Percentiles rank a stretch among this genome's conserved stretches.
Conservation (phyloP, 1,284 basidiomycete species). For the Chalciporus sp. region DNA sequence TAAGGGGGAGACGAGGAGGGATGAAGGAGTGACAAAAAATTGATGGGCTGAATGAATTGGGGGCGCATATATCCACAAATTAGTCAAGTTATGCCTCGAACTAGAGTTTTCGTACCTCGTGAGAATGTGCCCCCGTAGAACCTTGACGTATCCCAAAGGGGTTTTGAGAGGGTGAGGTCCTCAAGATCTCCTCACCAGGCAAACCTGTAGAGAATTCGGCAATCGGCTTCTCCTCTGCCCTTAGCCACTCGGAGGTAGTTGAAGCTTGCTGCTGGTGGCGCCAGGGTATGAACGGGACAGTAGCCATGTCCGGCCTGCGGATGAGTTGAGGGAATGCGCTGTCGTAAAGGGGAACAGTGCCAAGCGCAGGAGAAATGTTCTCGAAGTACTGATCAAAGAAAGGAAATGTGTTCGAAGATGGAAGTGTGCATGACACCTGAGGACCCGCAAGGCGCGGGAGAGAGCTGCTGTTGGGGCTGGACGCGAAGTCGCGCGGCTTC, state of each 20-base stretch:
- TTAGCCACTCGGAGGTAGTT: slow-evolving; percentile 27
- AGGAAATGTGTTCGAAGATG: slow-evolving; percentile 41
- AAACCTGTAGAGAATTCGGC: slow-evolving; percentile 23
- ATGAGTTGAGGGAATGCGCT: slow-evolving; percentile 32
- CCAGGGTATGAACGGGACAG: slow-evolving; percentile 19
- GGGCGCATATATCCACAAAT: slow-evolving; percentile 10
- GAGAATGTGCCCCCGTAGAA: slow-evolving; percentile 31
- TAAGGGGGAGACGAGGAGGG: slow-evolving; percentile 82
- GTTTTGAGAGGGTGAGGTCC: slow-evolving; percentile 29
- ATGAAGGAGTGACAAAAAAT: slow-evolving; percentile 79
- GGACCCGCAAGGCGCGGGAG: slow-evolving; percentile 34
- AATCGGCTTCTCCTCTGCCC: slow-evolving; percentile 24
- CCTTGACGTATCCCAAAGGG: slow-evolving; percentile 27
- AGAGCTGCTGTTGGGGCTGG: slow-evolving; percentile 33
- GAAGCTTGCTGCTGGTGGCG: slow-evolving; percentile 30
- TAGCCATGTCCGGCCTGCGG: slow-evolving; percentile 22
- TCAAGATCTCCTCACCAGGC: slow-evolving; percentile 28
- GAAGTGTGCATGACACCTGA: slow-evolving; percentile 34
- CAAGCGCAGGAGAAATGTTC: slow-evolving; percentile 38
- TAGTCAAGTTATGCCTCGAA: slow-evolving; percentile 27
- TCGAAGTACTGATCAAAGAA: slow-evolving; percentile 59
- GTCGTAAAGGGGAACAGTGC: slow-evolving; percentile 40
- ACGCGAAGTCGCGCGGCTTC: slow-evolving; percentile 41
- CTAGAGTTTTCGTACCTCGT: slow-evolving; percentile 38
- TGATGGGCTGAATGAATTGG: slow-evolving; percentile 63